Base-by-base conservation (phyloP, 768 basidiomycete species). In the Russula vinacea region DNA sequence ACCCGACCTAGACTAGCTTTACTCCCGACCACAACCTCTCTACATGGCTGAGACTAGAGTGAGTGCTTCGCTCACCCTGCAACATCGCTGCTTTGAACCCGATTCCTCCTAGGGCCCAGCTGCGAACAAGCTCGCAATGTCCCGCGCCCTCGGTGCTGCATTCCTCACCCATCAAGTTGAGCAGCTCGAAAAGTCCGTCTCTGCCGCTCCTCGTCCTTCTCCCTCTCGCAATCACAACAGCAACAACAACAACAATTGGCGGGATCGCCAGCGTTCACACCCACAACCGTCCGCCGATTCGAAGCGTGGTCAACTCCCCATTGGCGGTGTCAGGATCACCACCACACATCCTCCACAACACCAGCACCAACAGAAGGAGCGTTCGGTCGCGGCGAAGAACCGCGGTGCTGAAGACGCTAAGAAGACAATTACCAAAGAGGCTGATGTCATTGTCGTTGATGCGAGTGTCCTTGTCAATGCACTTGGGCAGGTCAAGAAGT, bases 91-190 rank as follows among this genome's bases (percentile, higher is more conserved):
- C n/a, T 22, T 44, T 35, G 17, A 33, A n/a, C 32, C 13, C 1
- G 6, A 35, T 33, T 2, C 11, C 1, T 26, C 24, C 16, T 32
- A 62, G 62, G 62, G 37, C 19, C n/a, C 37, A 5, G n/a, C 56
- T 8, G 19, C 62, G 8, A 85, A 82, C 74, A 88, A 87, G 73
- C 73, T 89, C 47, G 89, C 89, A 62, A 90, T 94, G 89, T 92
- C 91, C 61, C 84, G 86, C 66, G 91, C 92, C 1, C 83, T 94
- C 44, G 92, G 92, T 22, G 90, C 91, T 33, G 92, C 92, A 2
- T 92, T 92, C 73, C 82, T 94, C 64, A 88, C 82, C 67, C 91
- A 94, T 69, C 90, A 94, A 70, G 92, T 94, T 50, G 89, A 92
- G 69, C 88, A 92, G 71, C 85, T 94, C 59, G 91, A 94, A 77